Percentiles rank a stretch among this genome's conserved stretches.
These are phyloP conservation scores for Penicillium coffeae DNA, from an alignment of 495 filamentous ascomycete genomes.

Conservation along the genomic window DNA sequence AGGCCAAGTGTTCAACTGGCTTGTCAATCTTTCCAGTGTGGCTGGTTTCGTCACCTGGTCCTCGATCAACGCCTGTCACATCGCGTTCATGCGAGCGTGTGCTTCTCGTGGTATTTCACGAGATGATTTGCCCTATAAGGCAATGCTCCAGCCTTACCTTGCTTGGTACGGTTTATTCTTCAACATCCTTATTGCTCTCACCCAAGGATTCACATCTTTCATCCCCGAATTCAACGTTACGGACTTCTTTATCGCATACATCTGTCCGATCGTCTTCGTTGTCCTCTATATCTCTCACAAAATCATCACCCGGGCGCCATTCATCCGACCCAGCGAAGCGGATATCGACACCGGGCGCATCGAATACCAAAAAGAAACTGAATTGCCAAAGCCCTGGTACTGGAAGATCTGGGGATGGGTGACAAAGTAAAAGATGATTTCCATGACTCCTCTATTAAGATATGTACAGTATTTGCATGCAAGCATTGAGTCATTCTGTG, in stretches of 20 bases:
- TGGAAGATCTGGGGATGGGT: constrained; percentile 23
- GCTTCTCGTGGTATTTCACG: constrained; percentile 44
- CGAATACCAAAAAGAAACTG: constrained; percentile 27
- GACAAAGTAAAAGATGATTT: constrained; percentile 10
- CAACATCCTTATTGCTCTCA: constrained; percentile 53
- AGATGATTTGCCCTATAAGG: constrained; percentile 47
- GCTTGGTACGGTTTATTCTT: constrained; percentile 54
- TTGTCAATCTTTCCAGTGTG: constrained; percentile 55
- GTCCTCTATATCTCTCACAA: constrained; percentile 53
- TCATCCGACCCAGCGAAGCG: constrained; percentile 30
- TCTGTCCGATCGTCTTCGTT: constrained; percentile 51
- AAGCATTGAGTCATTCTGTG: too few relatives aligned
- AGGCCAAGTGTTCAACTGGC: constrained; percentile 46
- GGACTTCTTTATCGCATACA: constrained; percentile 51
- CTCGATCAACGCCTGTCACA: constrained; percentile 52
- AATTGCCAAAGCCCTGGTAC: constrained; percentile 26
- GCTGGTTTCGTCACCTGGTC: constrained; percentile 64
- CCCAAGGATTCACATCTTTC: constrained; percentile 60
- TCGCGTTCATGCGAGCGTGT: constrained; percentile 55
- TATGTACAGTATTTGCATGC: background rate
- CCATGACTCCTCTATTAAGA: background rate
- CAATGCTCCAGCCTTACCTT: constrained; percentile 47
- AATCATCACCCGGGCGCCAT: constrained; percentile 28
- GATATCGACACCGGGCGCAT: constrained; percentile 40
- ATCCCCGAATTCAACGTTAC: constrained; percentile 48